Evolutionary conservation across 2,329 filamentous ascomycete genomes (phyloP).

Genomic region (Colletotrichum sp.): DNA sequence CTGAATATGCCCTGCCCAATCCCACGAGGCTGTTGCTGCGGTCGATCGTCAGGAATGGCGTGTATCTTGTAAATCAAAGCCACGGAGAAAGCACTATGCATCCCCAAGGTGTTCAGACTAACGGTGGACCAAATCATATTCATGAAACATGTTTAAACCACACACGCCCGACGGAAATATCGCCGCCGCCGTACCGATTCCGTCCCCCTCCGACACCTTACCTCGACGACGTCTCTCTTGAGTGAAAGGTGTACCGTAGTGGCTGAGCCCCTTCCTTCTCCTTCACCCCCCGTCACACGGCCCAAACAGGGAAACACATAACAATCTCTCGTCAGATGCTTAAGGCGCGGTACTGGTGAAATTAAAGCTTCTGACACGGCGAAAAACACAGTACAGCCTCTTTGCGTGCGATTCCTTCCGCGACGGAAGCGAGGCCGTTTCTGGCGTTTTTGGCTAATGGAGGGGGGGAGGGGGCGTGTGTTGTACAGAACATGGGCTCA

Average conservation of each 20-base stretch:
- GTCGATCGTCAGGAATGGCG: background rate
- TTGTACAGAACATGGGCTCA: background rate
- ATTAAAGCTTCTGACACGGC: background rate
- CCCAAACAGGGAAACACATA: background rate
- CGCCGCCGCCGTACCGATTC: background rate
- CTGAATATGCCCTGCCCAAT: background rate
- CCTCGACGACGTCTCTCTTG: background rate
- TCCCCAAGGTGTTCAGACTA: background rate
- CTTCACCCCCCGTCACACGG: background rate
- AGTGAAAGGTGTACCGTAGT: background rate
- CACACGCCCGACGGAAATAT: background rate
- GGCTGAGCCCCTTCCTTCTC: background rate
- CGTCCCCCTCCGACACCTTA: background rate
- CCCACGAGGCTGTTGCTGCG: slow-evolving; percentile 9
- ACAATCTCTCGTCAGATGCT: background rate
- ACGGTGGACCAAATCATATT: background rate
- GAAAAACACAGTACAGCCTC: background rate
- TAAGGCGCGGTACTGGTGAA: background rate
- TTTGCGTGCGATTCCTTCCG: background rate
- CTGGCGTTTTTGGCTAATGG: background rate
- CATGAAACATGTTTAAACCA: background rate
- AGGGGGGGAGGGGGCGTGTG: background rate
- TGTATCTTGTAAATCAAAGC: background rate
- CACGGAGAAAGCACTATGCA: background rate
- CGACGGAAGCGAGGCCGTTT: background rate